Evolutionary conservation across 75 land plant genomes (phyloP).

Genomic region (Cupressus sempervirens): DNA sequence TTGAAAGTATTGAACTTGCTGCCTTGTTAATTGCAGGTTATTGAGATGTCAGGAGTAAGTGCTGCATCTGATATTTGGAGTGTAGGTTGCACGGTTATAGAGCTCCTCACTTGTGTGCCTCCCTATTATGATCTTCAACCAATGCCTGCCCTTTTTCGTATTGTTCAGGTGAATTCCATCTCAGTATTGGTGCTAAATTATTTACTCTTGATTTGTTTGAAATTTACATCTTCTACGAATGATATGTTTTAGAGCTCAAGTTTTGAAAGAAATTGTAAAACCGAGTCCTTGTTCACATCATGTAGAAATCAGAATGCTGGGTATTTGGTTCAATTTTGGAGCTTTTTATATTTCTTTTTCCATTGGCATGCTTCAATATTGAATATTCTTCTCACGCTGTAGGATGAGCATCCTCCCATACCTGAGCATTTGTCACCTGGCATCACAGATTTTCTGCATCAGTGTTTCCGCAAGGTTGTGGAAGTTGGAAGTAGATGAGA

Average conservation of each 20-base stretch:
- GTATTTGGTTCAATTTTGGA: neutral
- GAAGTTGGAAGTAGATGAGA: neutral
- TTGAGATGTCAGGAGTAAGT: conserved; percentile 99
- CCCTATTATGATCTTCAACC: conserved; percentile 98
- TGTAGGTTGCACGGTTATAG: conserved; percentile 98
- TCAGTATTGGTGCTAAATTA: conserved; percentile 9
- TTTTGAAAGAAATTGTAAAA: neutral
- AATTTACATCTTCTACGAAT: neutral
- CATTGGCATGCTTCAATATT: conserved; percentile 5
- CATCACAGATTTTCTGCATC: conserved; percentile 87
- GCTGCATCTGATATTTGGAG: conserved; percentile 99
- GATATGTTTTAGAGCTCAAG: neutral
- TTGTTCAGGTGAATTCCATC: conserved; percentile 75
- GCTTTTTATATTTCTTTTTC: neutral
- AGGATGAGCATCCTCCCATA: conserved; percentile 96
- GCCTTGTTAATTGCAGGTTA: conserved; percentile 54
- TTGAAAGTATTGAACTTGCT: neutral
- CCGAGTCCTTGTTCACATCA: neutral
- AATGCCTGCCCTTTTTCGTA: conserved; percentile 97
- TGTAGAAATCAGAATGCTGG: neutral
- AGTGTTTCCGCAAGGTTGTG: conserved; percentile 93
- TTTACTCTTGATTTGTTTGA: neutral
- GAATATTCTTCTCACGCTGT: conserved; percentile 10
- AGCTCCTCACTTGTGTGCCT: conserved; percentile 94
- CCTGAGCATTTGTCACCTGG: conserved; percentile 90